These are phyloP conservation scores for Curvularia verruculosa DNA, from an alignment of 2,329 filamentous ascomycete species.

Conservation along the genomic window DNA sequence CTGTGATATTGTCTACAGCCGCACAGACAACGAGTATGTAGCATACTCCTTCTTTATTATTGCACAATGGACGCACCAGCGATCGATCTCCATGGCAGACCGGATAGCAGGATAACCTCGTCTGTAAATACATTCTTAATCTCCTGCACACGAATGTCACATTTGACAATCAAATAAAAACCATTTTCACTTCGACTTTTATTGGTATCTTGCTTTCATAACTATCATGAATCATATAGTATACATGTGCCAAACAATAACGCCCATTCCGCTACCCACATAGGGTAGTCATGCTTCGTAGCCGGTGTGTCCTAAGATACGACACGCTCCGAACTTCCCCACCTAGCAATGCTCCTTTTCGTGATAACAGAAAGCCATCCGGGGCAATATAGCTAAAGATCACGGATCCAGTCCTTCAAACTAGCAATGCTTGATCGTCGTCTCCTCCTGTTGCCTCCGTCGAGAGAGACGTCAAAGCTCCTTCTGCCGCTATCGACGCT, in stretches of 20 bases:
- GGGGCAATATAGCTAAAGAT: not conserved
- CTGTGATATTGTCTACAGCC: not conserved
- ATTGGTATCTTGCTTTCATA: not conserved
- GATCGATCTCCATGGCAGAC: no score
- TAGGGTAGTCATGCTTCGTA: not conserved
- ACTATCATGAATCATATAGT: not conserved
- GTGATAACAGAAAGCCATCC: no score
- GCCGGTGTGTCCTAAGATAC: not conserved
- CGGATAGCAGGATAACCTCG: no score
- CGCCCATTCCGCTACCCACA: not conserved
- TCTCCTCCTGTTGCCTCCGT: conserved; percentile 11
- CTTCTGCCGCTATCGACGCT: conserved; percentile 16
- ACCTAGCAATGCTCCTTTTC: not conserved
- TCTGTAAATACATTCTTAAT: no score
- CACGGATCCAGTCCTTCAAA: conserved; percentile 22
- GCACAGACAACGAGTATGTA: not conserved
- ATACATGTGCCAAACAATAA: not conserved
- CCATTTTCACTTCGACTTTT: not conserved
- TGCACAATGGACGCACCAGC: no score
- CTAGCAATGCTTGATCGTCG: conserved; percentile 19
- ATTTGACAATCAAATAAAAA: not conserved
- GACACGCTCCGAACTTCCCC: not conserved
- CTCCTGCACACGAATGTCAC: no score
- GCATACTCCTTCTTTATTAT: not conserved
- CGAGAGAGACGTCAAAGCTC: conserved; percentile 14